Base-by-base conservation (phyloP, 768 basidiomycete species). In the Rhodotorula babjevae region DNA sequence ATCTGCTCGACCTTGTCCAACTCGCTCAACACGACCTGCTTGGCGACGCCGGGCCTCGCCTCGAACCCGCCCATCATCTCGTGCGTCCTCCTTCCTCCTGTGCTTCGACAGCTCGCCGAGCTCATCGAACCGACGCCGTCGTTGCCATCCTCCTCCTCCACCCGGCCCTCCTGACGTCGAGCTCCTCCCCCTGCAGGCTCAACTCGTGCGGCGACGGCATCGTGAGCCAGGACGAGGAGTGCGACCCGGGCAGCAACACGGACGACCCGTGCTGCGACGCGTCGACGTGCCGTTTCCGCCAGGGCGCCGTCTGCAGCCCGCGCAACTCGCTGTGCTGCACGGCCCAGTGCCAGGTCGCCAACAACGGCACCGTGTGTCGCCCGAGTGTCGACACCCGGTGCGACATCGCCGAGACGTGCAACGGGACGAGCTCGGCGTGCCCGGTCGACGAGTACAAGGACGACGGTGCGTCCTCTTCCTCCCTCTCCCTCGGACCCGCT, bases 171-270 rank as follows among this genome's bases (percentile, higher is more conserved):
- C 36, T 36, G 36, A 36, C 36, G 5, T 5, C 36, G 36, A 36
- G 5, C 36, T 36, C 36, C 36, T 36, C 36, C 36, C 9, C 36
- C 36, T 36, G 52, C 56, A 73, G 72, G 33, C 70, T 72, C 9
- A 68, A 73, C 33, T 50, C 65, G 47, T 79, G 77, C 61, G 79
- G 90, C 40, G 91, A 92, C 80, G 90, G 90, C 62, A 91, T 92
- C 72, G 87, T 90, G 90, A 91, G 79, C 80, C 77, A 1, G 92
- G 90, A 36, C 44, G 92, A 95, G 82, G 89, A 93, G 52, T 93
- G 92, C 79, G 92, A 95, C 81, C 91, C 92, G 0, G 88, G 86
- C 65, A 78, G 83, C 19, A 82, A 83, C 56, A 87, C 87, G 10
- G 81, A 84, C 46, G 80, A 80, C 15, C 25, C 79, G 4, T 93